Evolutionary conservation across 129 eudicot species (phyloP), one percentile per base, ranked within the genome.

Genomic region (Silybum marianum): DNA sequence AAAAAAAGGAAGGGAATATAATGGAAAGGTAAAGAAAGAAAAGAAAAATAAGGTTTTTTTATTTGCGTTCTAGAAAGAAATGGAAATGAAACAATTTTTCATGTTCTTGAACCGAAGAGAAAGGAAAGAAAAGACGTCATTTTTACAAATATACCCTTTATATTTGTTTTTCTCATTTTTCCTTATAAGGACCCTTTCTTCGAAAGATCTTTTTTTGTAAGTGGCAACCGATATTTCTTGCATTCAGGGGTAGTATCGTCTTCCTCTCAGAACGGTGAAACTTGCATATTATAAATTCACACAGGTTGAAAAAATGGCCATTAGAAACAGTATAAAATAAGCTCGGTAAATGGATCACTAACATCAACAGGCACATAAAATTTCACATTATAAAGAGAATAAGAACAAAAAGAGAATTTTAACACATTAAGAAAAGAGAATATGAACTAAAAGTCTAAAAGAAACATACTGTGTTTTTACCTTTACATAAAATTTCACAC

Each of bases 281-380:
- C 81, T 39, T 40, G 74, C 44, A 68, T 40, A 26, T 69, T 68
- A 78, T 24, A 42, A 78, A 66, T 6, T 3, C 28, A 58, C 28
- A 58, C 32, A 58, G 30, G 21, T 51, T 22, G 14, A 36, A 78
- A 28, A 10, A 65, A 77, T 46, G 21, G 72, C 60, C 16, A 22
- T n/a, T 21, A 21, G 24, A 21, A 22, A 44, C 30, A 11, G 58
- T 48, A 70, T 13, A 6, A 70, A 71, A 79, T 6, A 46, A 6
- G 30, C 36, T 21, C 9, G 23, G 38, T 32, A 70, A 30, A 69
- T 26, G 7, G 21, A 79, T 70, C 70, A 69, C 36, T 70, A 79
- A 71, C 34, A n/a, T 79, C 76, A 79, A 70, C 21, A 12, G 5
- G 11, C 25, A 9, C 70, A 69, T 12, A 70, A 48, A 48, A 11